Base-by-base conservation (phyloP, 495 filamentous ascomycete species). In the Tuber melanosporum region DNA sequence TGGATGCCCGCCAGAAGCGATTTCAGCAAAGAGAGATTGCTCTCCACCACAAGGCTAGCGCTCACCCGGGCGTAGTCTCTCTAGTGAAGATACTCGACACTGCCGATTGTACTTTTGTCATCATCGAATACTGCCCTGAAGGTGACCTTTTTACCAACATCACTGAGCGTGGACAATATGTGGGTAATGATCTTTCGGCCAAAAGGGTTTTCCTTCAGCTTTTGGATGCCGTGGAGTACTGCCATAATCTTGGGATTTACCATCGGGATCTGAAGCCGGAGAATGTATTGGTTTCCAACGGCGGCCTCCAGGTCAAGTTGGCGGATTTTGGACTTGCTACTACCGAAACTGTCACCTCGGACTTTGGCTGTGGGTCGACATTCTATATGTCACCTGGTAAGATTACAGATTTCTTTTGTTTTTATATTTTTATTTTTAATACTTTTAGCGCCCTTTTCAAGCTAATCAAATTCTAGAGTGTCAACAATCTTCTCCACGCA, bases 361-460 rank as follows among this genome's bases (percentile, higher is more conserved):
- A 99, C 85, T 98, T 97, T 85, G 96, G 96, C 75, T 99, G 96
- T 85, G 95, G 95, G 72, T 98, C 95, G 26, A 98, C 95, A 20
- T 98, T 99, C 84, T 98, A 99, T 87, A 98, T 98, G 96, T 95
- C 92, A 76, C 95, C 95, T 89, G 95, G 95, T 98, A 92, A 85
- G 88, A 66, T 79, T 77, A 26, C n/a, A 26, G 49, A 78, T 78
- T 73, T 75, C 17, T 20, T 20, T 72, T 46, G 12, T 41, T 39
- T 66, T 26, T 26, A 49, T n/a, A 32, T n/a, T 22, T 52, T 52
- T 3, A 9, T n/a, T n/a, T n/a, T 26, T 8, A 12, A 12, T 12
- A 4, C 7, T 57, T 57, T n/a, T 57, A n/a, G 22, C 20, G 19
- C 47, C 20, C n/a, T 57, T 57, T 57, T n/a, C 22, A 77, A 74